Conservation (phyloP, 306 rosid genomes). For the Acacia acuminata region DNA sequence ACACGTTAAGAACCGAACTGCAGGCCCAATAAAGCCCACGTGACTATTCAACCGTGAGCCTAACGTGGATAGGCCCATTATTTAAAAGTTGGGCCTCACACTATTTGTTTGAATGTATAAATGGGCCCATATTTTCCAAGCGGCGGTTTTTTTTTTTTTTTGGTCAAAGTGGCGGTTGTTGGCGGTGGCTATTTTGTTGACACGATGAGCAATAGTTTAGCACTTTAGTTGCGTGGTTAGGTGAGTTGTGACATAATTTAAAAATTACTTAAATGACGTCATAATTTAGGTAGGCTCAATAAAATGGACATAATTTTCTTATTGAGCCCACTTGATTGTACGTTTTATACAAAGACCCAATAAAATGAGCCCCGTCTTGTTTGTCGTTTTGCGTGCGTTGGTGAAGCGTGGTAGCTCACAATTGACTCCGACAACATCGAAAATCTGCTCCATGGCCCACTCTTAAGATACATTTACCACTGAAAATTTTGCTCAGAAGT, state of each 20-base stretch:
- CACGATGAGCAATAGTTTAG: neutral
- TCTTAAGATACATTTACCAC: neutral
- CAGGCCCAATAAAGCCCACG: neutral
- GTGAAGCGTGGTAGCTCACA: neutral
- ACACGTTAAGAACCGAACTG: neutral
- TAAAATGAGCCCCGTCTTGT: neutral
- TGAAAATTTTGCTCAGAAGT: neutral
- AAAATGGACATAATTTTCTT: neutral
- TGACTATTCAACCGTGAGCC: neutral
- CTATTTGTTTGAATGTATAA: too few relatives aligned
- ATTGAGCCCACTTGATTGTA: neutral
- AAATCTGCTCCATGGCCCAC: neutral
- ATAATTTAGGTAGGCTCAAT: neutral
- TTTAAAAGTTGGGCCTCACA: neutral
- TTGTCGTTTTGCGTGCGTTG: neutral
- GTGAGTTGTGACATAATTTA: neutral
- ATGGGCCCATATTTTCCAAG: neutral
- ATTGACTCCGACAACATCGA: neutral
- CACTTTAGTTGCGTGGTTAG: neutral
- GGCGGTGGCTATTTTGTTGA: neutral
- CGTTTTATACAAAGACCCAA: neutral
- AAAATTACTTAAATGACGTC: neutral
- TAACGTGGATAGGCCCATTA: too few relatives aligned
- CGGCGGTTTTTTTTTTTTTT: too few relatives aligned
- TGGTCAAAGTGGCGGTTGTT: neutral